These are phyloP conservation scores for Scheffersomyces lignosus DNA, from an alignment of 805 yeast species.

Conservation along the genomic window DNA sequence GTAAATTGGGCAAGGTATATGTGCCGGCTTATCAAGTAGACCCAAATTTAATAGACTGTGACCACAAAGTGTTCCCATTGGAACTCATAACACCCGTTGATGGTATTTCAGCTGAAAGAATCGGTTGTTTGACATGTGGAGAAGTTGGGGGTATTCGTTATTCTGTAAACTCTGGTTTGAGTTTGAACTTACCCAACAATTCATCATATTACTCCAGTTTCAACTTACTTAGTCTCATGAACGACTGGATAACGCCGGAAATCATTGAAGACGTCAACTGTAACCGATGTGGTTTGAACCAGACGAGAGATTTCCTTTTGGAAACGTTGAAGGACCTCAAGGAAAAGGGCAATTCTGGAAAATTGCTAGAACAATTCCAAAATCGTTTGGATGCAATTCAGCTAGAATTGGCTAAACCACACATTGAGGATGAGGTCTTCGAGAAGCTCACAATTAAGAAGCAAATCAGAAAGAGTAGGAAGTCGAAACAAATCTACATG, in stretches of 20 bases:
- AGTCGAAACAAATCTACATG: conserved; percentile 79
- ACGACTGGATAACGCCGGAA: conserved; percentile 76
- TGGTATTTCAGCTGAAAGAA: conserved; percentile 83
- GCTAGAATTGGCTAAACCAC: conserved; percentile 58
- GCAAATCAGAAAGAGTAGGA: conserved; percentile 71
- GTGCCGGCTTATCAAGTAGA: conserved; percentile 78
- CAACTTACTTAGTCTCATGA: conserved; percentile 51
- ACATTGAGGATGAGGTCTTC: conserved; percentile 78
- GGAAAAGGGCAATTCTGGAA: conserved; percentile 40
- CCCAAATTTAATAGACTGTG: conserved; percentile 54
- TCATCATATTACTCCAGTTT: conserved; percentile 36
- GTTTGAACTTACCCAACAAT: conserved; percentile 62
- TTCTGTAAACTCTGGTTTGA: conserved; percentile 72
- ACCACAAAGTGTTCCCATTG: conserved; percentile 48
- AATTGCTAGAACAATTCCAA: conserved; percentile 28
- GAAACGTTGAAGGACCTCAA: conserved; percentile 30
- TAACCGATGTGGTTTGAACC: conserved; percentile 80
- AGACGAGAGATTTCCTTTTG: conserved; percentile 52
- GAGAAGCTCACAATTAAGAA: conserved; percentile 71
- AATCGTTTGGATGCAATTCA: conserved; percentile 32
- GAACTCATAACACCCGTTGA: conserved; percentile 85
- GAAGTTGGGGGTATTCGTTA: conserved; percentile 91
- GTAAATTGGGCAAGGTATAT: conserved; percentile 61
- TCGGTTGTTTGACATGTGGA: conserved; percentile 88
- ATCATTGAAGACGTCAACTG: conserved; percentile 92